Base-by-base conservation (phyloP, 768 basidiomycete species). In the Auricularia sp. region DNA sequence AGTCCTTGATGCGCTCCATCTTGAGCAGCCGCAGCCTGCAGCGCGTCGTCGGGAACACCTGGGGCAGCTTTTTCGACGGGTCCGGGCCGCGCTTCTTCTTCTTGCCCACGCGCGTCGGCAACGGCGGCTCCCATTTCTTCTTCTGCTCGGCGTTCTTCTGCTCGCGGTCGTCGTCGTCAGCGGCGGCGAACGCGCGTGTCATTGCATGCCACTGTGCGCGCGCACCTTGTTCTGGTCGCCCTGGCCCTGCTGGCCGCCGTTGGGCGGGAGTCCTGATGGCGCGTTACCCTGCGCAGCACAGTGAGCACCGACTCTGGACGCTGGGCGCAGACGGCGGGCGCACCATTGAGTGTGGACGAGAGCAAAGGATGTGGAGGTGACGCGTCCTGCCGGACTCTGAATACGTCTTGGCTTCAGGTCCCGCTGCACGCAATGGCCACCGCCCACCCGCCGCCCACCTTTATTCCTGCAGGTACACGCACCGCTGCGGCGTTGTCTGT, bases 81-180 rank as follows among this genome's bases (percentile, higher is more conserved):
- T 92, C 87, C 4, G 96, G 95, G n/a, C 96, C 95, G 66, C 87
- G 84, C 81, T 85, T 84, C 80, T 94, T 98, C 85, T 93, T 95
- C 84, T 95, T 97, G 60, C 95, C 95, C 42, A 98, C 92, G 66
- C 93, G 90, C 58, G 96, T 97, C 14, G 96, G 95, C 65, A 97
- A 84, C 71, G 96, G 96, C 7, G 96, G 94, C 74, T 98, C 96
- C 94, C 95, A 98, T 79, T 96, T 95, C 85, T 98, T 97, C 77
- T 87, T 84, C 73, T 83, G 79, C 12, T 87, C 84, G 71, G 85
- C 80, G 18, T 80, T 70, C 68, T 77, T 77, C 64, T 72, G 56
- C 29, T 29, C 23, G 12, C 14, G 21, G 56, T 59, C 47, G 47
- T 14, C 11, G 14, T 5, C 6, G 29, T 59, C 8, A 23, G 56